Evolutionary conservation across 2,329 filamentous ascomycete genomes (phyloP), one percentile per base, ranked within the genome.

Genomic region (Aureobasidium sp.): DNA sequence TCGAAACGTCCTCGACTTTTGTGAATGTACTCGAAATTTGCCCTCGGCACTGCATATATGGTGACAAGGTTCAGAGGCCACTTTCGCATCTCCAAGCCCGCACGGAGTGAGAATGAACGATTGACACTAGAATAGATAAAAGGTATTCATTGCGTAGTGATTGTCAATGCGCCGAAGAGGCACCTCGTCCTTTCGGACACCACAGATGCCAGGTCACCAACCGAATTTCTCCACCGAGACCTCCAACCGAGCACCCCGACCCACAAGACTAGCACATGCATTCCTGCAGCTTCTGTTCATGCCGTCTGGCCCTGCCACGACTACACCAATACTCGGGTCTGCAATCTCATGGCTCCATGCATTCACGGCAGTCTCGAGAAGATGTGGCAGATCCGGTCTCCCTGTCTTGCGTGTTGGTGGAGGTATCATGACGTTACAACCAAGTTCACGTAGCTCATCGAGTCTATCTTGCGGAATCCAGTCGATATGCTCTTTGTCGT

Each of bases 181-280:
- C 22, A 15, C 22, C 22, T 45, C 17, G 22, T 27, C 22, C 12
- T 27, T 14, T 17, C 1, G 27, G 22, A 20, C 5, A 45, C 22
- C 42, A 27, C 42, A 25, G 22, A 25, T 25, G 31, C 39, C 17
- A 39, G 17, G 31, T 55, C 67, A 88, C 85, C 85, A 88, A 1
- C 84, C 85, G 77, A 87, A 87, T 68, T 88, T 88, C 80, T 88
- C 86, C 29, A 87, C 80, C 31, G 78, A 75, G 53, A 87, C 75
- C 60, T 77, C 71, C 3, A 87, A 73, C 67, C 81, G 69, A 52
- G 70, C 70, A 0, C 84, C 85, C 8, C 74, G 65, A 58, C 73
- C 70, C 11, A 84, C 74, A 63, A 83, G 72, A 6, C 68, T 68
- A 1, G 84, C 80, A 69, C 81, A 85, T 2, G 75, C 73, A 70